Conservation (phyloP, 345 rosid genomes). For the Excoecaria agallocha region DNA sequence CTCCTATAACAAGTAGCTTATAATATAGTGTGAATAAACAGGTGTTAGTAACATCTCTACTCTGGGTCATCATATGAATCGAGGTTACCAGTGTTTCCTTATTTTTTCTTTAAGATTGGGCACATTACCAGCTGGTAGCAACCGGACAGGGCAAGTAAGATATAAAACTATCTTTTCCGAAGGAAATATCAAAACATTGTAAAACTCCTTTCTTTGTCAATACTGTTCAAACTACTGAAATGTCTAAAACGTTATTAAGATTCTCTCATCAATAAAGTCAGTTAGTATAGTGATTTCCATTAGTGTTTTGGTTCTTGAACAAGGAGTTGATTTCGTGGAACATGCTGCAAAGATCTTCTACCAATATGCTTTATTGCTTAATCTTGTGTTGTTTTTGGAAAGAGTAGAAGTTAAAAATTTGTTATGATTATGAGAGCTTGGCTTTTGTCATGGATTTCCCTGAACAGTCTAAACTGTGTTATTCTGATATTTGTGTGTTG, state of each 20-base stretch:
- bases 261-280: not conserved
- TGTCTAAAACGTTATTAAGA: not conserved
- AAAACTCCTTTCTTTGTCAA: not conserved
- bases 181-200: too few species aligned
- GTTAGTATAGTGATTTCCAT: not conserved
- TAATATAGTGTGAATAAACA: too few species aligned
- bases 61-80: too few species aligned
- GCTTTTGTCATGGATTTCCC: constrained; percentile 1
- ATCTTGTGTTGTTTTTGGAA: not conserved
- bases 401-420: not conserved
- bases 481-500: not conserved
- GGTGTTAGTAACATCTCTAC: too few species aligned
- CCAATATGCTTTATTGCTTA: not conserved
- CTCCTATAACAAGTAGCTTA: too few species aligned
- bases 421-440: not conserved
- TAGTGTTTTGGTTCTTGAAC: not conserved
- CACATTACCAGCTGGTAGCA: too few species aligned
- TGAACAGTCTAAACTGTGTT: not conserved
- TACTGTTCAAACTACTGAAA: not conserved
- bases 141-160: too few species aligned
- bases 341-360: not conserved
- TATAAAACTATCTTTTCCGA: too few species aligned
- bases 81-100: too few species aligned
- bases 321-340: not conserved
- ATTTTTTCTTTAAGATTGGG: too few species aligned